Percentiles rank a stretch among this genome's conserved stretches.
phyloP scores from a whole-genome alignment of 1,284 basidiomycete species.

The Apiotrichum sp. region DNA sequence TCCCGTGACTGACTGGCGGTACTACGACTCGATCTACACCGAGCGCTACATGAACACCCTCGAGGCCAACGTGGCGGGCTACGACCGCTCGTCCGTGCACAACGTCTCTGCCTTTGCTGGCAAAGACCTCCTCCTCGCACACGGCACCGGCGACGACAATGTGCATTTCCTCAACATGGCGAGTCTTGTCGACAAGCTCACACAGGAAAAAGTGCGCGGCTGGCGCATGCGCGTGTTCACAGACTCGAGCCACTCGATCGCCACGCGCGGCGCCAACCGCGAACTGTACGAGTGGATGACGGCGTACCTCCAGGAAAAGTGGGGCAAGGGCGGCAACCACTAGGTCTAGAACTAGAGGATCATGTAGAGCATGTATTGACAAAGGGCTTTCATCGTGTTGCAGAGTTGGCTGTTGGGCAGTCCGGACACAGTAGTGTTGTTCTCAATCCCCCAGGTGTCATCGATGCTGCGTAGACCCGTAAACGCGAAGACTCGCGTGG shows the following conservation, averaged over 20 bases:
- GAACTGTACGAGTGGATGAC: conserved; percentile 86
- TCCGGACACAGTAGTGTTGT: too few relatives aligned
- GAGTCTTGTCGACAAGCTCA: conserved; percentile 85
- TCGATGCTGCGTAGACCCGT: too few relatives aligned
- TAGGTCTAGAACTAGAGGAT: background rate
- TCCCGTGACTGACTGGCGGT: conserved; percentile 72
- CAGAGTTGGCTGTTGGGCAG: too few relatives aligned
- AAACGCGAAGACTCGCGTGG: too few relatives aligned
- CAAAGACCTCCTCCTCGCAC: conserved; percentile 71
- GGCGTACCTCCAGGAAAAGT: conserved; percentile 75
- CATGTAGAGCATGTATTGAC: too few relatives aligned
- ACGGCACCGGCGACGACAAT: conserved; percentile 91
- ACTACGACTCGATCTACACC: conserved; percentile 65
- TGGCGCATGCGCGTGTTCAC: conserved; percentile 95
- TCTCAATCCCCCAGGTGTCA: too few relatives aligned
- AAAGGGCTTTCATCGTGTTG: too few relatives aligned
- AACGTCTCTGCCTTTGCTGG: conserved; percentile 76
- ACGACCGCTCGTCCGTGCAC: conserved; percentile 74
- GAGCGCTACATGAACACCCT: conserved; percentile 96
- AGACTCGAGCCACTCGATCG: conserved; percentile 82
- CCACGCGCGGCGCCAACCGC: conserved; percentile 64
- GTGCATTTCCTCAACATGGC: conserved; percentile 87
- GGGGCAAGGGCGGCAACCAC: conserved; percentile 71
- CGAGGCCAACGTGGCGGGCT: conserved; percentile 67
- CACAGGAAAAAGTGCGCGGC: conserved; percentile 62